A percentile compares a stretch with the other conserved stretches of the same genome.
Conservation (phyloP, 495 filamentous ascomycete species). For the Margaritispora aquatica region DNA sequence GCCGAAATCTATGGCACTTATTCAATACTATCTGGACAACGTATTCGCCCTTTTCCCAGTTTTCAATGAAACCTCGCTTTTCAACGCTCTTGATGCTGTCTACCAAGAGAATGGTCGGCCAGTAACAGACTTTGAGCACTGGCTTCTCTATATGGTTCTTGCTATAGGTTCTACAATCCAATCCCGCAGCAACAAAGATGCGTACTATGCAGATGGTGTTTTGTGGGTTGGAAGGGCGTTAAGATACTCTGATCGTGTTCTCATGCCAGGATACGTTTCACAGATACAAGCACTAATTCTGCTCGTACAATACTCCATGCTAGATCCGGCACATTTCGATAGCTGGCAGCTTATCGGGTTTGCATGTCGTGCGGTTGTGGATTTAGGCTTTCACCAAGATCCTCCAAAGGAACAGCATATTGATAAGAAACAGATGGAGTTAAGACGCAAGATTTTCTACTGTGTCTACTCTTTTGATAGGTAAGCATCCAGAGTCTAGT, state of each 20-base stretch:
- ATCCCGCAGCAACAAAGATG: conserved; percentile 61
- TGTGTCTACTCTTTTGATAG: conserved; percentile 83
- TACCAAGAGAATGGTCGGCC: conserved; percentile 54
- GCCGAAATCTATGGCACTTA: conserved; percentile 53
- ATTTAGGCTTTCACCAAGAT: conserved; percentile 87
- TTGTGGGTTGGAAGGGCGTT: conserved; percentile 64
- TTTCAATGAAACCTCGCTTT: conserved; percentile 68
- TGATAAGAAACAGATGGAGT: conserved; percentile 59
- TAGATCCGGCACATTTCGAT: conserved; percentile 84
- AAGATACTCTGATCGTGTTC: conserved; percentile 67
- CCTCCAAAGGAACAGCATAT: conserved; percentile 55
- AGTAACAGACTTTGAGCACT: conserved; percentile 70
- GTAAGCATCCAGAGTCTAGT: conserved; percentile 35
- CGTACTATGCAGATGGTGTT: conserved; percentile 55
- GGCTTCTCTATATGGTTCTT: conserved; percentile 82
- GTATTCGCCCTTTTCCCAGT: conserved; percentile 74
- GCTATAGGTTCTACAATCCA: conserved; percentile 69
- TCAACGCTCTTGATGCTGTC: conserved; percentile 68
- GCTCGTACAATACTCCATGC: conserved; percentile 78
- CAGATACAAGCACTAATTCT: conserved; percentile 82
- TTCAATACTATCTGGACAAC: conserved; percentile 79
- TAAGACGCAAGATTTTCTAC: conserved; percentile 74
- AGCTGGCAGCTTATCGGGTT: conserved; percentile 88
- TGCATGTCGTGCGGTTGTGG: conserved; percentile 74
- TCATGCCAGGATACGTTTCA: conserved; percentile 72